Percentiles rank a stretch among this genome's conserved stretches.
Conservation (phyloP, 768 basidiomycete species). For the Coprinopsis sp. region DNA sequence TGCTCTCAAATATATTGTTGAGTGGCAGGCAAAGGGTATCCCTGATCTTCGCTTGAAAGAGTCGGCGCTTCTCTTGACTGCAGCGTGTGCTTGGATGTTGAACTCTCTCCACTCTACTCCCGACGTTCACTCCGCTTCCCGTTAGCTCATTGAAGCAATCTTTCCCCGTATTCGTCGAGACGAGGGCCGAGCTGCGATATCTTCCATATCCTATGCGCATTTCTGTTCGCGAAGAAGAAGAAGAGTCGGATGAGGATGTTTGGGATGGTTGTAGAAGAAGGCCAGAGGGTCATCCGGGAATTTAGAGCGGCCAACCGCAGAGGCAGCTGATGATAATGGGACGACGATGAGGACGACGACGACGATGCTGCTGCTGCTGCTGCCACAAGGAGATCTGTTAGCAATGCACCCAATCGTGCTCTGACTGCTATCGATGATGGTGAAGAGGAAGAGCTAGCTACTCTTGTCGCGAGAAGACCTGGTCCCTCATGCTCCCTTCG, state of each 20-base stretch:
- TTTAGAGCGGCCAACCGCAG: too few relatives aligned
- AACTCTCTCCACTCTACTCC: slow-evolving; percentile 15
- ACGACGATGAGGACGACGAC: neutral
- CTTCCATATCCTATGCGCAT: slow-evolving; percentile 2
- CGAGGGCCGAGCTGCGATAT: neutral
- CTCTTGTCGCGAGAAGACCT: neutral
- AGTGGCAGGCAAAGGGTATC: slow-evolving; percentile 4
- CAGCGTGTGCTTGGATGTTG: slow-evolving; percentile 11
- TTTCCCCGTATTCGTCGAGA: slow-evolving; percentile 2
- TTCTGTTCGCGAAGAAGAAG: neutral
- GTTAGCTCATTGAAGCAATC: slow-evolving; percentile 15
- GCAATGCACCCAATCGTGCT: neutral
- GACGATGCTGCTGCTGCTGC: too few relatives aligned
- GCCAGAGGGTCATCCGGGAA: too few relatives aligned
- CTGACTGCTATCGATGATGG: neutral
- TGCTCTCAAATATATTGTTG: neutral
- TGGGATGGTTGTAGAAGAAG: neutral
- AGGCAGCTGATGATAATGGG: too few relatives aligned
- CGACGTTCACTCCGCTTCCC: slow-evolving; percentile 11
- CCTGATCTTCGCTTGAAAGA: neutral
- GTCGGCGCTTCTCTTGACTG: slow-evolving; percentile 12
- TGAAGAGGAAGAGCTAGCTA: neutral
- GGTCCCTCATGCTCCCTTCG: neutral
- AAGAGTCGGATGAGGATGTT: neutral
- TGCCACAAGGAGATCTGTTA: too few relatives aligned